Evolutionary conservation across 495 filamentous ascomycete species (phyloP), one percentile per base, ranked within the genome.

Genomic region (Parachaetomium inaequale): DNA sequence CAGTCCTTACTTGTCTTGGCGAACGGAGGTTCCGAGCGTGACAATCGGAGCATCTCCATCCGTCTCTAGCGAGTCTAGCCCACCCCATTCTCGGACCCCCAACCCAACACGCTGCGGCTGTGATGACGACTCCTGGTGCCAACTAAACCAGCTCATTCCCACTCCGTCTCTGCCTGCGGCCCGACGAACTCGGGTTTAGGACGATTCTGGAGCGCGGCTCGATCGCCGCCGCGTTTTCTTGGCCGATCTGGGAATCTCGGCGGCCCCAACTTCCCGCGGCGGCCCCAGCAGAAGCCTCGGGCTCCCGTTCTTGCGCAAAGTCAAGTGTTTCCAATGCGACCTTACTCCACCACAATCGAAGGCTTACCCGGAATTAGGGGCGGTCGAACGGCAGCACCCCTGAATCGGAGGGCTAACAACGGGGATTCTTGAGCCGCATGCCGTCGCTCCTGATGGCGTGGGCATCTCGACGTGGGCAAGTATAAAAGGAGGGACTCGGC

Each of bases 191-290:
- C 29, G 28, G 52, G 28, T 32, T 64, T 61, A 65, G 55, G 60
- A 65, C 67, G 36, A 21, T 68, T 68, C 57, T 45, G 63, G 68
- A 36, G 52, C 17, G 56, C 68, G 63, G 66, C 55, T 57, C 46
- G 25, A 50, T 21, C 55, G 43, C 50, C 62, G 56, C 66, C 66
- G 63, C 29, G 55, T 43, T 62, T 49, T 57, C 47, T 50, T 57
- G 46, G 52, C 49, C 55, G 55, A 56, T 38, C 55, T 43, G 47
- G 66, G 60, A 54, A 64, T 10, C 12, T 59, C 64, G 57, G 66
- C 46, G 57, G 26, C 17, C 58, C 28, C 55, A 19, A 49, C 61
- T 63, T 57, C 64, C 55, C 60, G 47, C 14, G 4, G 45, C 43
- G 23, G 29, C 40, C 26, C 58, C 19, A 25, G 34, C 25, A 12